Conservation (phyloP, 192 early-diverging fungal species). For the Entomortierella beljakovae region DNA sequence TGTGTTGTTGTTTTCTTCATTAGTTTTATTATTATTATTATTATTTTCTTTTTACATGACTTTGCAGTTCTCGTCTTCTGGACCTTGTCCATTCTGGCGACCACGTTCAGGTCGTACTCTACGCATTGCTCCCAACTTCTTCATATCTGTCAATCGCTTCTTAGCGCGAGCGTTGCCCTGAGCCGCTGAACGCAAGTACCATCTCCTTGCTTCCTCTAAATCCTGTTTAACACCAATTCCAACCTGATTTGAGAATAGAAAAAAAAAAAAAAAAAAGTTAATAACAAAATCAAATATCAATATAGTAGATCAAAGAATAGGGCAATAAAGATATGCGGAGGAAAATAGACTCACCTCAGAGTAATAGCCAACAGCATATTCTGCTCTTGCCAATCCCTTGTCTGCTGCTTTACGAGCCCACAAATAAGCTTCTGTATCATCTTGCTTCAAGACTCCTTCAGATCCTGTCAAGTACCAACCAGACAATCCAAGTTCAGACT, state of each 20-base stretch:
- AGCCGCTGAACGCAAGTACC: conserved; percentile 80
- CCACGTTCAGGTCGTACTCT: conserved; percentile 47
- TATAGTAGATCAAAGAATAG: neutral
- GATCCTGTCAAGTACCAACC: conserved; percentile 98
- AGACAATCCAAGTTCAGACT: conserved; percentile 93
- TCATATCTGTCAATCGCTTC: conserved; percentile 86
- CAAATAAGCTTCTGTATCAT: conserved; percentile 93
- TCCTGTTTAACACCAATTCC: conserved; percentile 86
- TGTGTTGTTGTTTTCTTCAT: too few relatives aligned
- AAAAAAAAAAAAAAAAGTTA: conserved; percentile 7
- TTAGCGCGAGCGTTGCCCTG: conserved; percentile 89
- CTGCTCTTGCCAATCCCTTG: conserved; percentile 93
- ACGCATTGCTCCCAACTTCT: conserved; percentile 65
- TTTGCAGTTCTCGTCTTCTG: conserved; percentile 52
- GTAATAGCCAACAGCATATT: conserved; percentile 98
- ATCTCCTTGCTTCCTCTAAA: conserved; percentile 86
- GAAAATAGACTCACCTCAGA: conserved; percentile 67
- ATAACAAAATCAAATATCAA: neutral
- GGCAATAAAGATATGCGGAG: neutral
- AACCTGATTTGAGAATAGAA: conserved; percentile 25
- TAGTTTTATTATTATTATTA: too few relatives aligned
- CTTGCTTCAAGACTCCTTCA: conserved; percentile 88
- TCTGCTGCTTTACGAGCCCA: conserved; percentile 98
- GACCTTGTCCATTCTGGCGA: conserved; percentile 38
- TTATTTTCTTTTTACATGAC: conserved; percentile 35